Base-by-base conservation (phyloP, 2,329 filamentous ascomycete species). In the Graphilbum sp. region DNA sequence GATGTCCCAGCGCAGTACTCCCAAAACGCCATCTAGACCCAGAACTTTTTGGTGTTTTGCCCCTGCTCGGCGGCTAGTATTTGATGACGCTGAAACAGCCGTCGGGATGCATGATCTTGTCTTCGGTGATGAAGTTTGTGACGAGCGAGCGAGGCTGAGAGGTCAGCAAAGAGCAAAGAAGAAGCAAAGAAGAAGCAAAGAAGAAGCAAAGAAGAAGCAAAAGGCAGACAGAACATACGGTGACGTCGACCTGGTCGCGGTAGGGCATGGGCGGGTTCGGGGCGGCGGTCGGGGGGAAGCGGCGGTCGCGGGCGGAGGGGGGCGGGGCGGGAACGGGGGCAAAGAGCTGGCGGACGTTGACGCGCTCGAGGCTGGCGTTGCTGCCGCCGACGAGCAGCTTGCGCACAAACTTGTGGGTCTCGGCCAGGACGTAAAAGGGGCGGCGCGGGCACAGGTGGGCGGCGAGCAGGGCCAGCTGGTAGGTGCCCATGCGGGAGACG, bases 361-460 rank as follows among this genome's bases (percentile, higher is more conserved):
- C 49, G 33, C 52, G 49, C 18, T 46, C 40, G 41, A 93, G 62
- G 52, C 90, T 82, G 42, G 78, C 74, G 58, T 94, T 85, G 45
- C 79, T 75, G 27, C 27, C 27, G 27, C 27, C 7, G 18, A 90
- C 62, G 1, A 88, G 84, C 50, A 87, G 90, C 39, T 90, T 69
- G 50, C 86, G 72, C 34, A 92, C 85, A 53, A 98, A 95, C 61
- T 98, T 98, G 65, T 98, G 90, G 50, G 83, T 92, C 63, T 98
- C 90, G 1, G 81, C 81, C 5, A 90, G 86, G 16, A 94, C 86
- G 52, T 92, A 94, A 49, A 96, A 84, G 30, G 77, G 73, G 27
- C 27, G 27, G 27, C 15, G 7, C 33, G 64, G 64, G 21, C 59
- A 55, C 19, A 43, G 43, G 13, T 70, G 70, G 50, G 78, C 77